These are phyloP conservation scores for Pseudoturritis turrita DNA, from an alignment of 345 rosid species.

Conservation along the genomic window DNA sequence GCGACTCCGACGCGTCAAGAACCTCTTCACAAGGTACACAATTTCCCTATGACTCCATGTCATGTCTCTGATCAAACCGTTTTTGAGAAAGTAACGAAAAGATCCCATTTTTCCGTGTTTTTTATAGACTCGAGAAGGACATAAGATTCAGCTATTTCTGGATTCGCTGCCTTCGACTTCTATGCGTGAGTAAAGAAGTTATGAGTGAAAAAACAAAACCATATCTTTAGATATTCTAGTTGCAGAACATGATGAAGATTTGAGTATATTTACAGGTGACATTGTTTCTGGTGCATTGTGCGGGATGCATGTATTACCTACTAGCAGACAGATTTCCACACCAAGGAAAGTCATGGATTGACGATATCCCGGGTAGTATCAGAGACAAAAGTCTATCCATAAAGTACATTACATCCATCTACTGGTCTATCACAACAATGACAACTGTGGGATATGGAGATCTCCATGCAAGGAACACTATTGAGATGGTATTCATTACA, in stretches of 20 bases:
- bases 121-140: conserved; percentile 86
- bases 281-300: conserved; percentile 69
- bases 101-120: background rate
- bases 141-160: conserved; percentile 80
- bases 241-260: conserved; percentile 1
- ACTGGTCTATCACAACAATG: conserved; percentile 98
- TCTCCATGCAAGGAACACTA: conserved; percentile 78
- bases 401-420: conserved; percentile 68
- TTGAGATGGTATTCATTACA: conserved; percentile 74
- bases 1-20: conserved; percentile 77
- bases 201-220: background rate
- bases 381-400: conserved; percentile 66
- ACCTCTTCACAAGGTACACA: conserved; percentile 69
- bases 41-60: background rate
- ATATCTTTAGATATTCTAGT: background rate
- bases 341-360: conserved; percentile 75
- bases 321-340: conserved; percentile 80
- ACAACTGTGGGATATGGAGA: conserved; percentile 97
- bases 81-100: background rate
- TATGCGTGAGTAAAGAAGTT: conserved; percentile 44
- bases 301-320: conserved; percentile 79
- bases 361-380: conserved; percentile 63
- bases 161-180: conserved; percentile 68
- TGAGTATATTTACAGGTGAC: conserved; percentile 55
- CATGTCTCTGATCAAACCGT: background rate